Conservation (phyloP, 2,329 filamentous ascomycete genomes). For the Hyphodiscus sp. region DNA sequence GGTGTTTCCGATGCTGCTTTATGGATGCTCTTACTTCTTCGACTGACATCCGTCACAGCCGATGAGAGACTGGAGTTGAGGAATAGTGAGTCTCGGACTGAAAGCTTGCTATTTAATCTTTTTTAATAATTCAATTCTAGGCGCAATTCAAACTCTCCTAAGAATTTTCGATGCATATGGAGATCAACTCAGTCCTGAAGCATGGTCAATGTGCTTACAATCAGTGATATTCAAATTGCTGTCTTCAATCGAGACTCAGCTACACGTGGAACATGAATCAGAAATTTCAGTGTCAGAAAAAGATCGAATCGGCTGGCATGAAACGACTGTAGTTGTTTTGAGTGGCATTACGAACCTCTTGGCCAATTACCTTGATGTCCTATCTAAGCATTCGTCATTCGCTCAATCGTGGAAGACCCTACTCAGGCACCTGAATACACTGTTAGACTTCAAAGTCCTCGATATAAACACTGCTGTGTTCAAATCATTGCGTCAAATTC, state of each 20-base stretch:
- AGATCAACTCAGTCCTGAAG: conserved; percentile 66
- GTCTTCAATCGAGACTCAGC: conserved; percentile 57
- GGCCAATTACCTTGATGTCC: conserved; percentile 67
- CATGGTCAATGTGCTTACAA: conserved; percentile 79
- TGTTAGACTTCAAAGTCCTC: conserved; percentile 58
- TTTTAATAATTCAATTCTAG: conserved; percentile 29
- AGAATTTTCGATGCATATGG: conserved; percentile 90
- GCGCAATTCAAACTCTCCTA: conserved; percentile 81
- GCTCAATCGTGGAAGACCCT: conserved; percentile 69
- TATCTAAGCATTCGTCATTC: conserved; percentile 62
- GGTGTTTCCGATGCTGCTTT: conserved; percentile 62
- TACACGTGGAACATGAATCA: conserved; percentile 34
- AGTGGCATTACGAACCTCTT: conserved; percentile 67
- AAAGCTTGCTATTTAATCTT: conserved; percentile 20
- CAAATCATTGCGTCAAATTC: conserved; percentile 57
- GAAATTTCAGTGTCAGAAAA: conserved; percentile 33
- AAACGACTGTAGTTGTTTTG: conserved; percentile 68
- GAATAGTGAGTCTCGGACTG: conserved; percentile 49
- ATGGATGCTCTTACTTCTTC: conserved; percentile 70
- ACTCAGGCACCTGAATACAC: conserved; percentile 57
- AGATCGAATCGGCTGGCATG: conserved; percentile 56
- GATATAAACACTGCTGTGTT: conserved; percentile 68
- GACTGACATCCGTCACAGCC: conserved; percentile 64
- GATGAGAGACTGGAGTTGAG: conserved; percentile 69
- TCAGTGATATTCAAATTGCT: conserved; percentile 75